Base-by-base conservation (phyloP, 495 filamentous ascomycete species). In the Pseudomonodictys pantanalensis region DNA sequence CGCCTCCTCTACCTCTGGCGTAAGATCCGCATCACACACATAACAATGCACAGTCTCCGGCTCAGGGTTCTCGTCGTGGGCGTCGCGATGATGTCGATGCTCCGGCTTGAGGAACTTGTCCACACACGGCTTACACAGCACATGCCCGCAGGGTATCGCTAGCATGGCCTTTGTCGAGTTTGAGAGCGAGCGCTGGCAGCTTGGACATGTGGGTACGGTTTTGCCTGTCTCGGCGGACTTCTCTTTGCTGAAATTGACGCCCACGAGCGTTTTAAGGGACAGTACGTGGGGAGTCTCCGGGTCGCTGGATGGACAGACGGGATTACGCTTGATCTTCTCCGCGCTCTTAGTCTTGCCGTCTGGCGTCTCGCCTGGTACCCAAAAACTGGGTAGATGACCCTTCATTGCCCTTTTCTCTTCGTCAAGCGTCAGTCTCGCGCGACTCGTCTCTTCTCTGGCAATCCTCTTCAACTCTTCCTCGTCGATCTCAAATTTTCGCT, bases 71-170 rank as follows among this genome's bases (percentile, higher is more conserved):
- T 77, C 73, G 41, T 83, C 80, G 6, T 72, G 89, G 2, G 89
- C 86, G 69, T 92, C 86, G 2, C 56, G 39, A 25, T 67, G 59
- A 52, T 67, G 59, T 25, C 59, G 23, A 25, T 67, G 64, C n/a
- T 62, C 58, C 20, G 77, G 75, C 2, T 72, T 74, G 83, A 97
- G 89, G 72, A 98, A 96, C 67, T 93, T 90, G 41, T 83, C 81
- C 2, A 90, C 88, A 68, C 93, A 98, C 17, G 84, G 89, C 59
- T 88, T 86, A 73, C 93, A 98, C 6, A 97, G 77, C 2, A 97
- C 90, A 66, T 98, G 93, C 0, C 93, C 93, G 68, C 93, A 98
- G 0, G 92, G 91, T 72, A 91, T 93, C 1, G 91, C 88, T 10
- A 98, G 76, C 73, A 89, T 85, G 8, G 91, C 92, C 69, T 89